phyloP scores from a whole-genome alignment of 2,329 filamentous ascomycete species.

The Aspergillus caelatus region DNA sequence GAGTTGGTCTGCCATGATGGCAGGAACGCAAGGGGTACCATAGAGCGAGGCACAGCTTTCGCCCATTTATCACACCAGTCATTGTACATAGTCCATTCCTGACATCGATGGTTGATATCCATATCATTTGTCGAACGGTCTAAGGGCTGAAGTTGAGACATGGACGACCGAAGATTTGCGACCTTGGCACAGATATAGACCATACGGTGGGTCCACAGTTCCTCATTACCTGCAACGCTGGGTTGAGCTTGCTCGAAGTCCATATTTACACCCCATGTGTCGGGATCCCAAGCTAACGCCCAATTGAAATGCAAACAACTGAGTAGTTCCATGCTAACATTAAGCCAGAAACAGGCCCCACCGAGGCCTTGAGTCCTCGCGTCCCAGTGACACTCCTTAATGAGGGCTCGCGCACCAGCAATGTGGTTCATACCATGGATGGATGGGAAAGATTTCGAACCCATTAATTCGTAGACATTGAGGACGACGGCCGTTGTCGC shows the following conservation, averaged over 20 bases:
- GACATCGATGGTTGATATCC: constrained; percentile 64
- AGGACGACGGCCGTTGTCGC: constrained; percentile 85
- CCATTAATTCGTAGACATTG: constrained; percentile 94
- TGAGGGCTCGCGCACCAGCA: constrained; percentile 78
- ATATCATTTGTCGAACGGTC: constrained; percentile 62
- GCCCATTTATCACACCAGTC: constrained; percentile 84
- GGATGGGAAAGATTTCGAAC: constrained; percentile 61
- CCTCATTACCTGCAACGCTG: constrained; percentile 65
- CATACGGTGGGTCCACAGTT: constrained; percentile 85
- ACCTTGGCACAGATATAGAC: constrained; percentile 87
- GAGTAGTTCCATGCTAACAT: constrained; percentile 86
- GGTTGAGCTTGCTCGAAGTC: constrained; percentile 63
- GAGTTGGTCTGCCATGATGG: constrained; percentile 67
- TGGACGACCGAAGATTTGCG: constrained; percentile 77
- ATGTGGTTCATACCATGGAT: constrained; percentile 87
- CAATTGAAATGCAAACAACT: constrained; percentile 86
- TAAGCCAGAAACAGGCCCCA: constrained; percentile 91
- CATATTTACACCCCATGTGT: constrained; percentile 86
- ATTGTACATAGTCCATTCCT: constrained; percentile 81
- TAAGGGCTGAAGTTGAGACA: constrained; percentile 63
- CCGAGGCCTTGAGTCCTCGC: constrained; percentile 77
- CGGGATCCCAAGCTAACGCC: constrained; percentile 84
- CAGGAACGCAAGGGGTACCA: constrained; percentile 82
- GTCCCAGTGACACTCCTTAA: constrained; percentile 89
- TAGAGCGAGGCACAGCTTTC: constrained; percentile 74